Evolutionary conservation across 2,329 filamentous ascomycete genomes (phyloP), one percentile per base, ranked within the genome.

Genomic region (Beauveria varroae): DNA sequence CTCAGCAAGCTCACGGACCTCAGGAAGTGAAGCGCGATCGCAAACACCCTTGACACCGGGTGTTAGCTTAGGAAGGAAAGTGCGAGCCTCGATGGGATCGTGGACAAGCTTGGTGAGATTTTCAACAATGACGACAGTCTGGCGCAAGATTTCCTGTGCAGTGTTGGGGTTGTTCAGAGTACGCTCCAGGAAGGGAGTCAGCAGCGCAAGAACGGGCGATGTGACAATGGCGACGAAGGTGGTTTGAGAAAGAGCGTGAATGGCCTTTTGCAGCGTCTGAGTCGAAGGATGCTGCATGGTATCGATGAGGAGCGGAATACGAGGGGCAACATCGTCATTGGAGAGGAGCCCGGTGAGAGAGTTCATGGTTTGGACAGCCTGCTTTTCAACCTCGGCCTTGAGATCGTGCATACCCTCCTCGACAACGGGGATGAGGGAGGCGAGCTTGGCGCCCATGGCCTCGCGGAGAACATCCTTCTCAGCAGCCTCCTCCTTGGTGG

Each of bases 71-170:
- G 95, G 95, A 72, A 99, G 78, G 82, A 99, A 99, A 61, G 91
- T 91, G 66, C 95, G 85, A 40, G 95, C 95, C 79, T 99, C 95
- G 63, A 96, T 86, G 16, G 95, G 95, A 73, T 88, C 93, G 75
- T 99, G 95, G 30, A 99, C 95, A 37, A 99, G 86, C 80, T 96
- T 98, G 64, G 95, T 99, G 79, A 99, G 80, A 78, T 99, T 99
- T 79, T 99, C 95, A 22, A 95, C 90, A 57, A 99, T 96, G 60
- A 99, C 92, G 34, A 96, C 92, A 3, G 95, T 96, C 78, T 97
- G 93, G 64, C 95, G 89, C 61, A 97, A 82, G 24, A 98, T 93
- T 77, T 99, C 95, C 74, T 99, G 95, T 3, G 90, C 83, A 5
- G 95, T 99, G 18, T 85, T 85, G 9, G 93, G 95, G 64, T 88